Evolutionary conservation across 371 early-diverging fungal species (phyloP).

Genomic region (Apophysomyces ossiformis): DNA sequence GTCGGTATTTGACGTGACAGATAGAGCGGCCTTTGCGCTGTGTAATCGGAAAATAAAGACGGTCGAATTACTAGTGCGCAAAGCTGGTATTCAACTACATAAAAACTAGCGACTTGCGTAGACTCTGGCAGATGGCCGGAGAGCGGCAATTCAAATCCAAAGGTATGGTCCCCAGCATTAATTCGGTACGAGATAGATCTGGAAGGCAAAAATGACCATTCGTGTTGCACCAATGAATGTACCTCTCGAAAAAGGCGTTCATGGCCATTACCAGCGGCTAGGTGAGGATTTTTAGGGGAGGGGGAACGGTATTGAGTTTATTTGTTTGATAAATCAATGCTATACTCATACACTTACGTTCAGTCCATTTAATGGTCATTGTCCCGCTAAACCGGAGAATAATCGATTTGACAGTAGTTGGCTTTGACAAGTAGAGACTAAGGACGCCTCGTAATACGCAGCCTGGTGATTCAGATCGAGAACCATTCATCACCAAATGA

Average conservation of each 20-base stretch:
- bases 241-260: slow-evolving; percentile 26
- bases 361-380: slow-evolving; percentile 31
- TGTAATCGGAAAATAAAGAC: slow-evolving; percentile 25
- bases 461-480: slow-evolving; percentile 35
- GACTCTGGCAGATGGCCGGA: slow-evolving; percentile 41
- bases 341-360: slow-evolving; percentile 23
- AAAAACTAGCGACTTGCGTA: slow-evolving; percentile 31
- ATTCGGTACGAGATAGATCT: slow-evolving; percentile 17
- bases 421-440: slow-evolving; percentile 23
- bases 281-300: neutral
- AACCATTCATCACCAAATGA: slow-evolving; percentile 36
- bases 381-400: slow-evolving; percentile 26
- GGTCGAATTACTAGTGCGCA: slow-evolving; percentile 35
- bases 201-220: slow-evolving; percentile 34
- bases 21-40: slow-evolving; percentile 22
- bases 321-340: neutral
- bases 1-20: slow-evolving; percentile 28
- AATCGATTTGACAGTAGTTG: slow-evolving; percentile 28
- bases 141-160: slow-evolving; percentile 38
- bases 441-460: slow-evolving; percentile 39
- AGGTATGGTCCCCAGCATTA: slow-evolving; percentile 27
- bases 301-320: no score
- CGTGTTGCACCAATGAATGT: slow-evolving; percentile 28
- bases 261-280: slow-evolving; percentile 27
- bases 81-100: slow-evolving; percentile 32